A percentile compares a stretch with the other conserved stretches of the same genome.
Evolutionary conservation across 164 flowering plant species (phyloP).

Genomic region (Dillenia suffruticosa): DNA sequence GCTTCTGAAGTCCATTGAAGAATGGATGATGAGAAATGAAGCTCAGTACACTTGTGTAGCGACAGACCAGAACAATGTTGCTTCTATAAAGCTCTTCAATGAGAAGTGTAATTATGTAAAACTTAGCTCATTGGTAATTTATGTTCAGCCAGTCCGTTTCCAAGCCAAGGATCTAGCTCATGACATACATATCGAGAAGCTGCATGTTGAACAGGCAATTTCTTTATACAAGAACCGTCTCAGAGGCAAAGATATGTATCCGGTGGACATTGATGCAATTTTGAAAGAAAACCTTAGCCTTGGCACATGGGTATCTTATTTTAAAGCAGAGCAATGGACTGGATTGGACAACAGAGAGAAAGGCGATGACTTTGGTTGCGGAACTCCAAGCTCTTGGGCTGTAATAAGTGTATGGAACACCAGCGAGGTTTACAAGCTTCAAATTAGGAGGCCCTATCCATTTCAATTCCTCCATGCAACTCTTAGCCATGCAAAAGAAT

Average conservation of each 20-base stretch:
- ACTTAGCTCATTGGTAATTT: slow-evolving; percentile 32
- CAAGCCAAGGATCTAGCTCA: slow-evolving; percentile 7
- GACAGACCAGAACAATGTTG: slow-evolving; percentile 38
- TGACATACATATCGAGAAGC: slow-evolving; percentile 33
- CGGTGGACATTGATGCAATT: slow-evolving; percentile 36
- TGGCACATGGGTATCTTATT: slow-evolving; percentile 51
- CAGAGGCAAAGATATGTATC: slow-evolving; percentile 29
- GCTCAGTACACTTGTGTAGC: slow-evolving; percentile 41
- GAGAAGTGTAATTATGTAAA: slow-evolving; percentile 32
- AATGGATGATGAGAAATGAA: slow-evolving; percentile 39
- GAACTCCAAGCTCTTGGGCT: slow-evolving; percentile 44
- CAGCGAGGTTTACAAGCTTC: slow-evolving; percentile 34
- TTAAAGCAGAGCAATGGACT: slow-evolving; percentile 35
- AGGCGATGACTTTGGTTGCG: slow-evolving; percentile 12
- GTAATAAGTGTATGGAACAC: slow-evolving; percentile 50
- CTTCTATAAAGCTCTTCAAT: slow-evolving; percentile 42
- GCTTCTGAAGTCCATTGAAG: slow-evolving; percentile 41
- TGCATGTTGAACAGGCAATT: slow-evolving; percentile 35
- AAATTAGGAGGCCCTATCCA: slow-evolving; percentile 24
- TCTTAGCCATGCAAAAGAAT: slow-evolving; percentile 28
- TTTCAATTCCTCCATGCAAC: slow-evolving; percentile 22
- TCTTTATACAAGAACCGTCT: slow-evolving; percentile 31
- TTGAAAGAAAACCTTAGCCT: slow-evolving; percentile 40
- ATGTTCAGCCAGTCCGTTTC: slow-evolving; percentile 25
- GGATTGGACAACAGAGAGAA: slow-evolving; percentile 17